Evolutionary conservation across 2,329 filamentous ascomycete genomes (phyloP).

Genomic region (Diaporthe eres): DNA sequence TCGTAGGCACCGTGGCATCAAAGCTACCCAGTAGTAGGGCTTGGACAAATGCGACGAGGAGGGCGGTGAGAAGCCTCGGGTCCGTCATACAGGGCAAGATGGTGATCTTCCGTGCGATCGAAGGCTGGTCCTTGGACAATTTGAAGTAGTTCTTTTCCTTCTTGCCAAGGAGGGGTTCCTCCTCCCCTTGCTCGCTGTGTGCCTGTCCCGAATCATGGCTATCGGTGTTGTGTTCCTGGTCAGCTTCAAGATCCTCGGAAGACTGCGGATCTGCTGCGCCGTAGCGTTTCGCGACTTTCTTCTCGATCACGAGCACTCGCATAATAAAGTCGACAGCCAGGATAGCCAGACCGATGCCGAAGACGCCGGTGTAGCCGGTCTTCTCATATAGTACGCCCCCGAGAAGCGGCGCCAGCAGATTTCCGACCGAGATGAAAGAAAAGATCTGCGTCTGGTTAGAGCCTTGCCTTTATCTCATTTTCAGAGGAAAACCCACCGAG

Average conservation of each 20-base stretch:
- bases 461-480: not conserved
- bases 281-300: conserved; percentile 66
- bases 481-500: conserved; percentile 54
- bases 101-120: conserved; percentile 57
- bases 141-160: conserved; percentile 55
- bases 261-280: conserved; percentile 42
- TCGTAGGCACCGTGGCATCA: conserved; percentile 56
- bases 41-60: conserved; percentile 59
- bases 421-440: conserved; percentile 70
- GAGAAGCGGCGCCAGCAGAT: conserved; percentile 68
- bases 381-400: conserved; percentile 73
- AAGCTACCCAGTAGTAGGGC: conserved; percentile 55
- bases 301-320: conserved; percentile 74
- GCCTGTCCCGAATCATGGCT: not conserved
- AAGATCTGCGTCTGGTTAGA: conserved; percentile 59
- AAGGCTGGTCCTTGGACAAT: conserved; percentile 56
- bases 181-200: conserved; percentile 50
- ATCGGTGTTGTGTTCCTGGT: conserved; percentile 23
- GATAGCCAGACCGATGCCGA: conserved; percentile 67
- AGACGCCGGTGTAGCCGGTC: conserved; percentile 71
- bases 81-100: conserved; percentile 61
- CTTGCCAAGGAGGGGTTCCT: conserved; percentile 56
- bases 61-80: conserved; percentile 56
- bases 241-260: conserved; percentile 36
- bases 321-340: conserved; percentile 71